Evolutionary conservation across 768 basidiomycete species (phyloP).

Genomic region (Leucogyrophana mollusca): DNA sequence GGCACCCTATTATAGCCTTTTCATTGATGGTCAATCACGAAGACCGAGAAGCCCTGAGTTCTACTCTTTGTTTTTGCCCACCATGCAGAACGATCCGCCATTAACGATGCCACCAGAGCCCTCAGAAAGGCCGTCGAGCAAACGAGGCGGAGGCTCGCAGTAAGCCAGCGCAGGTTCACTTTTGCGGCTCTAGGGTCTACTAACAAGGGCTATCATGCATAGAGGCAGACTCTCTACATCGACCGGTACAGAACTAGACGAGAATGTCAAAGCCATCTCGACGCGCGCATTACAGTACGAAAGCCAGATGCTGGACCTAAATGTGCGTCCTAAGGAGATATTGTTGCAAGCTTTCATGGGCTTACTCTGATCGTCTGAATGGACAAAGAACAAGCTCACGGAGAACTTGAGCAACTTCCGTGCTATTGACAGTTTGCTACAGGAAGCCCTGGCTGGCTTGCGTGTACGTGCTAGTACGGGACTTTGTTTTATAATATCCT

Average conservation of each 20-base stretch:
- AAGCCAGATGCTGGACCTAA: slow-evolving; percentile 59
- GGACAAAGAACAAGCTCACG: slow-evolving; percentile 55
- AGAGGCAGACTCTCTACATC: slow-evolving; percentile 11
- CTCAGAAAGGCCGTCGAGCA: slow-evolving; percentile 1
- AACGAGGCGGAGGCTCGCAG: slow-evolving; percentile 3
- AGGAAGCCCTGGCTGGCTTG: slow-evolving; percentile 60
- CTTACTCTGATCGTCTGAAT: background rate
- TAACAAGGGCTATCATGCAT: background rate
- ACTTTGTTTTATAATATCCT: too few relatives aligned
- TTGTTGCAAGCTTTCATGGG: background rate
- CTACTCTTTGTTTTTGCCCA: slow-evolving; percentile 4
- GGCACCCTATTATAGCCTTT: background rate
- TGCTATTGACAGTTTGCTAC: slow-evolving; percentile 67
- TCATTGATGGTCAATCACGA: slow-evolving; percentile 2
- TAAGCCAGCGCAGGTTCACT: slow-evolving; percentile 11
- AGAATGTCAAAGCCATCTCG: slow-evolving; percentile 43
- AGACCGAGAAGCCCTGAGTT: too few relatives aligned
- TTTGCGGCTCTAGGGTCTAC: slow-evolving; percentile 4
- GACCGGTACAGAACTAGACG: slow-evolving; percentile 33
- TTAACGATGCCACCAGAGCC: slow-evolving; percentile 5
- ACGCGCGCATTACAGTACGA: slow-evolving; percentile 50
- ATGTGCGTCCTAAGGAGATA: slow-evolving; percentile 34
- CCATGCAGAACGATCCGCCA: background rate
- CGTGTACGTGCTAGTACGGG: slow-evolving; percentile 53
- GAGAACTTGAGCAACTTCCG: slow-evolving; percentile 75